A percentile compares a stretch with the other conserved stretches of the same genome.
phyloP scores from a whole-genome alignment of 768 basidiomycete genomes.

The Lyophyllum decastes region DNA sequence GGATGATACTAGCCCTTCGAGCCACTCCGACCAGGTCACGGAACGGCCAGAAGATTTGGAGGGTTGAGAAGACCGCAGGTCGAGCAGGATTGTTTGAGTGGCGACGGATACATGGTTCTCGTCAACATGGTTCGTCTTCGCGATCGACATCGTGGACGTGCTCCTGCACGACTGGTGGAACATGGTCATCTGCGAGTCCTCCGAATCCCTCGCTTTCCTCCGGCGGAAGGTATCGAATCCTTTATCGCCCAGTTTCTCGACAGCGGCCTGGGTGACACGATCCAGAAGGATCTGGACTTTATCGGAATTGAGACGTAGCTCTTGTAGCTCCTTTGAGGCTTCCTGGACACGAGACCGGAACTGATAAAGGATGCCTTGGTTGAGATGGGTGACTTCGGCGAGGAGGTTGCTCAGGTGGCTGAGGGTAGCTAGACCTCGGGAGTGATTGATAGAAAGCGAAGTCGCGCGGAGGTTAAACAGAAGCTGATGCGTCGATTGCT shows the following conservation, averaged over 20 bases:
- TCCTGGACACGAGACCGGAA: slow-evolving; percentile 58
- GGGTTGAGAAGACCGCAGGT: slow-evolving; percentile 15
- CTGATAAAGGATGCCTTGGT: slow-evolving; percentile 45
- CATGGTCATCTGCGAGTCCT: slow-evolving; percentile 65
- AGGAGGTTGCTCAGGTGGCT: slow-evolving; percentile 46
- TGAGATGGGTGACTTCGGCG: slow-evolving; percentile 47
- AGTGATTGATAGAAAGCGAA: slow-evolving; percentile 41
- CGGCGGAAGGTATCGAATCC: slow-evolving; percentile 31
- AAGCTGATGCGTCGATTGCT: slow-evolving; percentile 45
- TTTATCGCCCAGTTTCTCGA: slow-evolving; percentile 39
- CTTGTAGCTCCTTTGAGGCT: slow-evolving; percentile 47
- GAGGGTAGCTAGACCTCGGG: slow-evolving; percentile 37
- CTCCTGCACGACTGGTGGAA: slow-evolving; percentile 15
- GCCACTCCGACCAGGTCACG: slow-evolving; percentile 40
- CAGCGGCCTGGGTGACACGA: slow-evolving; percentile 42
- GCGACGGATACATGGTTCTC: slow-evolving; percentile 21
- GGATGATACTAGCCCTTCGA: slow-evolving; percentile 31
- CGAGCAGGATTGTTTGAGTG: slow-evolving; percentile 29
- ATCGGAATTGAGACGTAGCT: slow-evolving; percentile 46
- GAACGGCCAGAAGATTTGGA: slow-evolving; percentile 12
- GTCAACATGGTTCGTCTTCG: slow-evolving; percentile 13
- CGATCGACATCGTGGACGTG: slow-evolving; percentile 16
- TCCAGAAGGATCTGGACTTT: slow-evolving; percentile 45
- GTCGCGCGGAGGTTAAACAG: slow-evolving; percentile 57
- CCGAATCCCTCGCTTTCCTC: slow-evolving; percentile 58